These are phyloP conservation scores for Backusella liffmaniae DNA, from an alignment of 192 early-diverging fungal genomes.

Conservation along the genomic window DNA sequence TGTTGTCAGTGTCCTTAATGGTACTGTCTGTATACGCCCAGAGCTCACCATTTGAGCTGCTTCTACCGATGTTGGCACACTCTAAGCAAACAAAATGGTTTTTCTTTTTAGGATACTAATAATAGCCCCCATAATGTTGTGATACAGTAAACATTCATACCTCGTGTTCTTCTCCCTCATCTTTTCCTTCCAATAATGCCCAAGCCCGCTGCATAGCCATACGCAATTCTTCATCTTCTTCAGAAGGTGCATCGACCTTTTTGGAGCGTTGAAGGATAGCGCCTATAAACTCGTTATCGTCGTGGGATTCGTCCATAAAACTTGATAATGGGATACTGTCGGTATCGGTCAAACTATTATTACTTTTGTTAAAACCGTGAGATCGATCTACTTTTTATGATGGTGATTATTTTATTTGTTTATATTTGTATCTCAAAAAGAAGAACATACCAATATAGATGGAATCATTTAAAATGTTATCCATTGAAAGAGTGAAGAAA, in stretches of 20 bases:
- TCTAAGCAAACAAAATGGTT: neutral
- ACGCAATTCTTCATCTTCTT: constrained; percentile 24
- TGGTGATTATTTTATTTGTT: neutral
- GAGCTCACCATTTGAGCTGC: constrained; percentile 7
- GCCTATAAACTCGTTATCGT: constrained; percentile 19
- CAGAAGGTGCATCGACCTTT: neutral
- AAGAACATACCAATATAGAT: neutral
- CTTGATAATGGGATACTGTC: neutral
- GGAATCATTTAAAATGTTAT: neutral
- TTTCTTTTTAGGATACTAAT: neutral
- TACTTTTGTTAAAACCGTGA: constrained; percentile 1
- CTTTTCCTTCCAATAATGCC: constrained; percentile 21
- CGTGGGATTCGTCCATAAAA: neutral
- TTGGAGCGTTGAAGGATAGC: neutral
- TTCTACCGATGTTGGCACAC: neutral
- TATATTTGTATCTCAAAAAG: neutral
- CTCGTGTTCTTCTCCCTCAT: neutral
- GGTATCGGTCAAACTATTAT: neutral
- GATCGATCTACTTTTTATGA: neutral
- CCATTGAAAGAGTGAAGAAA: neutral
- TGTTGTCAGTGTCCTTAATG: constrained; percentile 58
- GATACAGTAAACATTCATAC: neutral
- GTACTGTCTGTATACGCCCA: constrained; percentile 13
- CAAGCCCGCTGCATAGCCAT: constrained; percentile 20
- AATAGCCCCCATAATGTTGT: neutral